phyloP scores from a whole-genome alignment of 1,139 yeast species.

The Yamadazyma dushanensis region DNA sequence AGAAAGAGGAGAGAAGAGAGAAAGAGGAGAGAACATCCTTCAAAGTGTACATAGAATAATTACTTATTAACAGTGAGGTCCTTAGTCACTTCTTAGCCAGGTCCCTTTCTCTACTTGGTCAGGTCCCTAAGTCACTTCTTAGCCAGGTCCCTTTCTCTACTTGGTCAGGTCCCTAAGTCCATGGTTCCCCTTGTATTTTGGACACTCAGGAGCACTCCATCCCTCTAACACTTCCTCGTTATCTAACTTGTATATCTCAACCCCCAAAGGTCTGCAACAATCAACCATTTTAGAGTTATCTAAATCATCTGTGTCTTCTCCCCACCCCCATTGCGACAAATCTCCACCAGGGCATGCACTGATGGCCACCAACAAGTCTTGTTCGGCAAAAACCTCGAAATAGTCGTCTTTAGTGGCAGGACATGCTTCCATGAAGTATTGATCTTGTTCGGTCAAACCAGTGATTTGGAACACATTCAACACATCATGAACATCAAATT shows the following conservation, averaged over 20 bases:
- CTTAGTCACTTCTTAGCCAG: no score
- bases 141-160: no score
- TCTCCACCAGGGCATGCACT: conserved; percentile 76
- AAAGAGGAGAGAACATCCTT: no score
- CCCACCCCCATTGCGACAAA: conserved; percentile 71
- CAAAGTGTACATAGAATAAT: no score
- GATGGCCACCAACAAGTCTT: conserved; percentile 62
- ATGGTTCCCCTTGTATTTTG: conserved; percentile 56
- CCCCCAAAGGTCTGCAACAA: conserved; percentile 63
- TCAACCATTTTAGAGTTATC: conserved; percentile 51
- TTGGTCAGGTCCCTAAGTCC: conserved; percentile 45
- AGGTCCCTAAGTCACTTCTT: no score
- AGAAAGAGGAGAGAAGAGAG: no score
- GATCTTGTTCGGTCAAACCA: conserved; percentile 64
- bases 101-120: no score
- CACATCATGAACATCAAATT: conserved; percentile 68
- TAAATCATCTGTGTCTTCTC: conserved; percentile 48
- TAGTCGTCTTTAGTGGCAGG: conserved; percentile 60
- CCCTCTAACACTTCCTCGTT: conserved; percentile 43
- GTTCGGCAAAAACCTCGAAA: conserved; percentile 68
- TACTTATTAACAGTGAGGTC: no score
- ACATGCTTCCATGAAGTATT: conserved; percentile 69
- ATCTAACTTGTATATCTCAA: conserved; percentile 57
- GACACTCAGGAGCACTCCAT: conserved; percentile 54
- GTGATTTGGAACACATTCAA: conserved; percentile 70